Conservation (phyloP, 2,329 filamentous ascomycete species). For the Cucurbitaria berberidis region DNA sequence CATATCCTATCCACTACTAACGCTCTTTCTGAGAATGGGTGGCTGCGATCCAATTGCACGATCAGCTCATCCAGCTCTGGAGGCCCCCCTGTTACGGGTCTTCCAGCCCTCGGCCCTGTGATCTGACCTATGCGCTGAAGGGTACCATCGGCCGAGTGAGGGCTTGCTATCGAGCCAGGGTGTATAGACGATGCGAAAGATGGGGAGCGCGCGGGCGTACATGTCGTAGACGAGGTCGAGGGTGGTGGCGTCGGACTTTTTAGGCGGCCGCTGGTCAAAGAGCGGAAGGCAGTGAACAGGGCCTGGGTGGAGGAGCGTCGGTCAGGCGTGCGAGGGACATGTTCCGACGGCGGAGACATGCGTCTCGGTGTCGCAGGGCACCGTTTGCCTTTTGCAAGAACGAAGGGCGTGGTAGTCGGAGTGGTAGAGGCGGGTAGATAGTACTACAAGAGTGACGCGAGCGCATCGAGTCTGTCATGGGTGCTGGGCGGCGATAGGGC, state of each 20-base stretch:
- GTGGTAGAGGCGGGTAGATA: constrained; percentile 4
- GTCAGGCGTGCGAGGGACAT: constrained; percentile 48
- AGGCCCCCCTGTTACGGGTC: constrained; percentile 43
- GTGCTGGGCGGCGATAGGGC: constrained; percentile 17
- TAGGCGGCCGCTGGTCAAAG: constrained; percentile 44
- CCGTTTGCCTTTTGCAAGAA: constrained; percentile 3
- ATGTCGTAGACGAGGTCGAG: constrained; percentile 37
- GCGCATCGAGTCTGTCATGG: constrained; percentile 26
- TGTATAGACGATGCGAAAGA: constrained; percentile 33
- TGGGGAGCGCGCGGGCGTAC: constrained; percentile 39
- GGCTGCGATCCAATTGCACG: constrained; percentile 35
- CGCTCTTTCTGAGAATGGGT: constrained; percentile 36
- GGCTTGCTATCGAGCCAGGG: constrained; percentile 29
- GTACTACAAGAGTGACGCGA: constrained; percentile 19
- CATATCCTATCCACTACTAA: constrained; percentile 43
- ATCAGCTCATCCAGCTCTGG: constrained; percentile 44
- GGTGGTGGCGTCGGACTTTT: constrained; percentile 43
- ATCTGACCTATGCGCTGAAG: constrained; percentile 35
- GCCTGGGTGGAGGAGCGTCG: constrained; percentile 47
- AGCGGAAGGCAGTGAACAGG: constrained; percentile 48
- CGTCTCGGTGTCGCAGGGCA: constrained; percentile 17
- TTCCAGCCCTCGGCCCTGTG: constrained; percentile 20
- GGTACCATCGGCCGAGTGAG: constrained; percentile 33
- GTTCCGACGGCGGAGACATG: constrained; percentile 48
- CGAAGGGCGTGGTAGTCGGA: neutral